Evolutionary conservation across 768 basidiomycete genomes (phyloP).

Genomic region (Tremella fuciformis): DNA sequence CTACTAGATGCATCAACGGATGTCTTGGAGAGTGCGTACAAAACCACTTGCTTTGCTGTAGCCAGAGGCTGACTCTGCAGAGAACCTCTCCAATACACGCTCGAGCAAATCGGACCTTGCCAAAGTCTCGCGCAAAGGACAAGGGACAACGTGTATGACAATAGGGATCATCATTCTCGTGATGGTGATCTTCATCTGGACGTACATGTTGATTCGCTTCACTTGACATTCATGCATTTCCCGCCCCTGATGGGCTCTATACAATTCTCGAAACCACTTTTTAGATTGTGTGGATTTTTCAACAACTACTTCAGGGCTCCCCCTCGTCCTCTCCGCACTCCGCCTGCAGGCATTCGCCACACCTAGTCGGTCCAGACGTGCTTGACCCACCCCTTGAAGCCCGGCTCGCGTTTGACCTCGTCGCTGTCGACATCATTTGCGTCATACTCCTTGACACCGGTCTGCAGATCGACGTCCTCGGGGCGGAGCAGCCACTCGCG

Average conservation of each 20-base stretch:
- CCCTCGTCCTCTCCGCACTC: too few species aligned
- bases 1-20: constrained; percentile 66
- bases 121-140: constrained; percentile 64
- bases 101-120: constrained; percentile 58
- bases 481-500: constrained; percentile 8
- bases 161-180: constrained; percentile 66
- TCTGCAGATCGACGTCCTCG: constrained; percentile 9
- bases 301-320: too few species aligned
- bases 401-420: constrained; percentile 7
- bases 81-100: constrained; percentile 44
- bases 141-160: constrained; percentile 70
- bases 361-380: constrained; percentile 10
- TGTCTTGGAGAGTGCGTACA: constrained; percentile 69
- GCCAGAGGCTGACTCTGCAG: constrained; percentile 60
- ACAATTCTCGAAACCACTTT: too few species aligned
- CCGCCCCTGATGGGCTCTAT: not conserved
- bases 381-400: constrained; percentile 16
- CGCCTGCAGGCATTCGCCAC: too few species aligned
- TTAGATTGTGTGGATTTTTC: too few species aligned
- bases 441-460: constrained; percentile 10
- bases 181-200: constrained; percentile 59
- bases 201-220: constrained; percentile 51
- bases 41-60: not conserved
- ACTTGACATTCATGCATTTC: constrained; percentile 28
- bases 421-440: constrained; percentile 4